Evolutionary conservation across 1,284 basidiomycete genomes (phyloP).

Genomic region (Prillingera fragicola): DNA sequence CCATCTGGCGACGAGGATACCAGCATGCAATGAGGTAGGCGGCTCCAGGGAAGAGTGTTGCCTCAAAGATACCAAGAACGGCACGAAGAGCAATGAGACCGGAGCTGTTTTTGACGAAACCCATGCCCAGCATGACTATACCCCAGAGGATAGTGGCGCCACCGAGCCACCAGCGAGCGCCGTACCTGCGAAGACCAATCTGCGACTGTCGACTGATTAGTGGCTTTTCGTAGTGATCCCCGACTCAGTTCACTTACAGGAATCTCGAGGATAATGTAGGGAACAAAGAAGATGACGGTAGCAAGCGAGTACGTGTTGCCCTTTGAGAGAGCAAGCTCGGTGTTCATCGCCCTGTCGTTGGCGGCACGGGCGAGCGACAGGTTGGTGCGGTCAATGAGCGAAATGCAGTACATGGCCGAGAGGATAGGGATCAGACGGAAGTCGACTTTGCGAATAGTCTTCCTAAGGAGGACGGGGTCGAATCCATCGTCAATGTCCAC

Average conservation of each 20-base stretch:
- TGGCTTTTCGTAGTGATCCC: no score
- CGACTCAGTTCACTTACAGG: constrained; percentile 2
- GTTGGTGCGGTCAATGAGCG: constrained; percentile 12
- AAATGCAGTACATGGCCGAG: constrained; percentile 11
- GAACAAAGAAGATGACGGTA: not conserved
- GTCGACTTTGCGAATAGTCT: constrained; percentile 7
- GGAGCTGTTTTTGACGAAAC: constrained; percentile 27
- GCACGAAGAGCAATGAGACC: constrained; percentile 16
- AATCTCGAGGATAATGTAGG: constrained; percentile 2
- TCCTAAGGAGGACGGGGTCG: constrained; percentile 4
- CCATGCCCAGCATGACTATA: constrained; percentile 25
- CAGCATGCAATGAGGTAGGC: constrained; percentile 12
- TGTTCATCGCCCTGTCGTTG: no score
- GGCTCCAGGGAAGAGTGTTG: constrained; percentile 11
- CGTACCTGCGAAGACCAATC: no score
- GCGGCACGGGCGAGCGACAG: no score
- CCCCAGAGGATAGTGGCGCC: constrained; percentile 37
- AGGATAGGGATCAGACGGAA: constrained; percentile 6
- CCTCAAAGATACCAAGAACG: constrained; percentile 15
- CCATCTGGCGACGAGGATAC: constrained; percentile 17
- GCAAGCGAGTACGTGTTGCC: not conserved
- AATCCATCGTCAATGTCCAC: constrained; percentile 14
- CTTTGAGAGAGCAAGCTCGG: no score
- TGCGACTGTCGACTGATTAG: no score
- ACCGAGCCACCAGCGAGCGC: no score